phyloP scores from a whole-genome alignment of 2,329 filamentous ascomycete species.

The Mycogone perniciosa region DNA sequence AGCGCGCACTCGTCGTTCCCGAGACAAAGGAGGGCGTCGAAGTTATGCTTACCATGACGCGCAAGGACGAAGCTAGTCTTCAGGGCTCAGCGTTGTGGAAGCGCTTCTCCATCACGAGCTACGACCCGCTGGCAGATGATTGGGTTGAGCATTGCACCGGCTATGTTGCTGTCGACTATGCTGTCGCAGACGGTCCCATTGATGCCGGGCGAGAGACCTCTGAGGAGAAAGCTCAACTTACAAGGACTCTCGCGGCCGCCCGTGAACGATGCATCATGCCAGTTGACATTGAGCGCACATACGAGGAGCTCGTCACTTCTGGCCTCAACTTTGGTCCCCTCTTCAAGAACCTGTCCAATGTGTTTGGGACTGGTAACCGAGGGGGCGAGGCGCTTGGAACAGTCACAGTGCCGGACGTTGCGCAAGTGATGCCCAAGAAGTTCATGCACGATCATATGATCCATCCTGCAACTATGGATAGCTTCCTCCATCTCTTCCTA shows the following conservation, averaged over 20 bases:
- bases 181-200: conserved; percentile 2
- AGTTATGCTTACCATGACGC: conserved; percentile 9
- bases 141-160: conserved; percentile 14
- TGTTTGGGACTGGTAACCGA: neutral
- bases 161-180: conserved; percentile 7
- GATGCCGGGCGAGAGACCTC: conserved; percentile 3
- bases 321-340: conserved; percentile 11
- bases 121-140: conserved; percentile 7
- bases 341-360: conserved; percentile 9
- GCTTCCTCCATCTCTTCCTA: conserved; percentile 6
- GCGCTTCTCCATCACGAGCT: conserved; percentile 8
- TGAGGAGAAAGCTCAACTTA: neutral
- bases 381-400: conserved; percentile 1
- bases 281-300: conserved; percentile 1
- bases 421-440: conserved; percentile 12
- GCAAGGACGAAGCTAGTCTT: conserved; percentile 11
- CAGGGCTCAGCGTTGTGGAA: conserved; percentile 9
- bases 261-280: conserved; percentile 1
- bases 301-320: conserved; percentile 9
- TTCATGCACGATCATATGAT: conserved; percentile 11
- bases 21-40: conserved; percentile 15
- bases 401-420: conserved; percentile 9
- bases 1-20: conserved; percentile 13
- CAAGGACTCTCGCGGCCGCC: neutral
- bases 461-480: conserved; percentile 15